Percentiles rank a stretch among this genome's conserved stretches.
These are phyloP conservation scores for Chrysoporthe puriensis DNA, from an alignment of 2,329 filamentous ascomycete genomes.

Conservation along the genomic window DNA sequence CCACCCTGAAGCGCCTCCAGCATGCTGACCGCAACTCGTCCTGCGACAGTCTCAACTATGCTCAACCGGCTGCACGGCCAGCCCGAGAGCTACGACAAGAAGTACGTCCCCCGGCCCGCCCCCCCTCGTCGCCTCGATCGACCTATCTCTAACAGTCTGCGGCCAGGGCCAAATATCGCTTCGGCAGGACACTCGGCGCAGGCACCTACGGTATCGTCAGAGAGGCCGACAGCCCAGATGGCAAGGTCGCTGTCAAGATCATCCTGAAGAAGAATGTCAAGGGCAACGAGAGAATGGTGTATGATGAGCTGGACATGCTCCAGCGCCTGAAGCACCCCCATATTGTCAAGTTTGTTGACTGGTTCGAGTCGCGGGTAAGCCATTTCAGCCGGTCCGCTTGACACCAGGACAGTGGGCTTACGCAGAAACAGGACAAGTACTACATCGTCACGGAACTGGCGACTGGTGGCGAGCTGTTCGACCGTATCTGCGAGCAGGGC, in stretches of 20 bases:
- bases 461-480: constrained; percentile 94
- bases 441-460: constrained; percentile 98
- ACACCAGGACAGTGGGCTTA: not conserved
- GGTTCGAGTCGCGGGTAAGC: constrained; percentile 94
- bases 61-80: constrained; percentile 95
- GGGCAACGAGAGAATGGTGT: constrained; percentile 98
- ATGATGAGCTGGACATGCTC: constrained; percentile 93
- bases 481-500: constrained; percentile 96
- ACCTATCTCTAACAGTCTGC: constrained; percentile 29
- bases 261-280: constrained; percentile 99
- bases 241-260: constrained; percentile 96
- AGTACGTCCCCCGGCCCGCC: constrained; percentile 58
- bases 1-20: constrained; percentile 11
- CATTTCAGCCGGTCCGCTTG: not conserved
- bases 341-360: constrained; percentile 97
- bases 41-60: constrained; percentile 75
- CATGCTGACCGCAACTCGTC: constrained; percentile 25
- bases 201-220: constrained; percentile 98
- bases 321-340: constrained; percentile 90
- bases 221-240: constrained; percentile 82
- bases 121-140: constrained; percentile 29
- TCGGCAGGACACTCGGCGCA: constrained; percentile 91
- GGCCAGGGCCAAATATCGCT: constrained; percentile 79
- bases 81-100: constrained; percentile 98
- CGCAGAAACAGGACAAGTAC: constrained; percentile 81